Evolutionary conservation across 495 filamentous ascomycete species (phyloP).

Genomic region (Cenococcum geophilum): DNA sequence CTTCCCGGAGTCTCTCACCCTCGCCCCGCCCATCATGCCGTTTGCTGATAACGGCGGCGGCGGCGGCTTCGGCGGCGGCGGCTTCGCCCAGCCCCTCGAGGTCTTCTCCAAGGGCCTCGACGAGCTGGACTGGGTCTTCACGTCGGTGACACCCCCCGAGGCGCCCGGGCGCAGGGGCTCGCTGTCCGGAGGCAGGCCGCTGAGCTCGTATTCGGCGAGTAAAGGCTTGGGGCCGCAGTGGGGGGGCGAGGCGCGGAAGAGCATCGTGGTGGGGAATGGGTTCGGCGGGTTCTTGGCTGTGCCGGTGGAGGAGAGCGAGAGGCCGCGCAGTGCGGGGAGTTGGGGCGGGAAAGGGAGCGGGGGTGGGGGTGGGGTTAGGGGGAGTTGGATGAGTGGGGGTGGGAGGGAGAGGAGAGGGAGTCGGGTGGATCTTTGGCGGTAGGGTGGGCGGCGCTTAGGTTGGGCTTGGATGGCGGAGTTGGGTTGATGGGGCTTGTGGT

Average conservation of each 20-base stretch:
- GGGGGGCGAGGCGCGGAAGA: slow-evolving; percentile 56
- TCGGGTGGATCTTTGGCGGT: slow-evolving; percentile 29
- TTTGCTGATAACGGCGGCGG: slow-evolving; percentile 45
- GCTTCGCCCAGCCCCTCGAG: slow-evolving; percentile 59
- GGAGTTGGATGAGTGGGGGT: neutral
- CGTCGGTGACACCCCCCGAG: slow-evolving; percentile 48
- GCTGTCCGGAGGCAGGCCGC: slow-evolving; percentile 45
- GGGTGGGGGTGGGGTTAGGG: neutral
- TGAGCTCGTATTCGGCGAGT: slow-evolving; percentile 50
- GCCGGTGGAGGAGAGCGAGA: slow-evolving; percentile 48
- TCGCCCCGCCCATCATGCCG: slow-evolving; percentile 53
- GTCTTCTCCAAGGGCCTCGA: slow-evolving; percentile 83
- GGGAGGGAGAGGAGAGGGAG: slow-evolving; percentile 29
- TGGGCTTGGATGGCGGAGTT: too few relatives aligned
- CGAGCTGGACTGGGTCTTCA: slow-evolving; percentile 81
- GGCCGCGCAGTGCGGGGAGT: slow-evolving; percentile 27
- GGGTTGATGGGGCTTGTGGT: neutral
- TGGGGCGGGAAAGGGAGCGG: neutral
- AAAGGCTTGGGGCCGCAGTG: slow-evolving; percentile 50
- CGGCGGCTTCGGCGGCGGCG: too few relatives aligned
- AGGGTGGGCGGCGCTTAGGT: neutral
- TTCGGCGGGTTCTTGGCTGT: slow-evolving; percentile 79
- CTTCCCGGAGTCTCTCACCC: slow-evolving; percentile 69
- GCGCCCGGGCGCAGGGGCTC: slow-evolving; percentile 39
- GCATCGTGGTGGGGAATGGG: slow-evolving; percentile 65